A percentile compares a stretch with the other conserved stretches of the same genome.
Evolutionary conservation across 495 filamentous ascomycete genomes (phyloP).

Genomic region (Xylaria cubensis): DNA sequence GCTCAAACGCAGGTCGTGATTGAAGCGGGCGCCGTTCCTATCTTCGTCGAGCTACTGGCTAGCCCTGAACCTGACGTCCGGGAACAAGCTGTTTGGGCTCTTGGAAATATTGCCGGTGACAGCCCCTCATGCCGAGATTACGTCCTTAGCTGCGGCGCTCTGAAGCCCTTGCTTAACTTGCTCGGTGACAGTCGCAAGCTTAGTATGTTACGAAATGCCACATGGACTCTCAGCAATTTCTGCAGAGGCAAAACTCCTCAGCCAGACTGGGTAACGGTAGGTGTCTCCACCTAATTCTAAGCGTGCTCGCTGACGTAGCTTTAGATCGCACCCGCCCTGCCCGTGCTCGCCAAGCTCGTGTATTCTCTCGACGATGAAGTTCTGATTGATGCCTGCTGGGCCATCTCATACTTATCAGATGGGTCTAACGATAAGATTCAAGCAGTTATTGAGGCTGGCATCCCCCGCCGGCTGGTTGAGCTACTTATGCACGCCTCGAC

Average conservation of each 20-base stretch:
- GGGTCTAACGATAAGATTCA: slow-evolving; percentile 99
- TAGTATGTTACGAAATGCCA: slow-evolving; percentile 98
- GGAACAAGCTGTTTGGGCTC: slow-evolving; percentile 98
- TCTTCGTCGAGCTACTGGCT: slow-evolving; percentile 93
- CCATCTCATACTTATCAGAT: slow-evolving; percentile 99
- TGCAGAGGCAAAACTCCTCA: slow-evolving; percentile 99
- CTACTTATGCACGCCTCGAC: slow-evolving; percentile 99
- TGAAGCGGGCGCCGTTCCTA: slow-evolving; percentile 96
- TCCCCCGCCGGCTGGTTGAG: slow-evolving; percentile 95
- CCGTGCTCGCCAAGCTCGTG: slow-evolving; percentile 94
- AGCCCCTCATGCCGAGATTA: slow-evolving; percentile 97
- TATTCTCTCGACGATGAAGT: slow-evolving; percentile 99
- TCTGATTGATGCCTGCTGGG: slow-evolving; percentile 99
- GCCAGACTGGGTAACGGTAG: slow-evolving; percentile 95
- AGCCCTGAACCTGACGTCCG: slow-evolving; percentile 98
- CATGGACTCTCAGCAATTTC: slow-evolving; percentile 99
- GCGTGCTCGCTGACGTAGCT: slow-evolving; percentile 33
- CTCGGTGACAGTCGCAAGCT: slow-evolving; percentile 98
- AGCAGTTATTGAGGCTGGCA: slow-evolving; percentile 97
- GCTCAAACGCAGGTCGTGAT: slow-evolving; percentile 99
- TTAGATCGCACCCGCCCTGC: slow-evolving; percentile 95
- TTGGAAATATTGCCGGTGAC: slow-evolving; percentile 99
- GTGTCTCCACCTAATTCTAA: slow-evolving; percentile 40
- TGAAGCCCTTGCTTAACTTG: slow-evolving; percentile 84
- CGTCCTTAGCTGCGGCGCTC: slow-evolving; percentile 86